Evolutionary conservation across 2,329 filamentous ascomycete genomes (phyloP), one percentile per base, ranked within the genome.

Genomic region (Sporothrix variecibatus): DNA sequence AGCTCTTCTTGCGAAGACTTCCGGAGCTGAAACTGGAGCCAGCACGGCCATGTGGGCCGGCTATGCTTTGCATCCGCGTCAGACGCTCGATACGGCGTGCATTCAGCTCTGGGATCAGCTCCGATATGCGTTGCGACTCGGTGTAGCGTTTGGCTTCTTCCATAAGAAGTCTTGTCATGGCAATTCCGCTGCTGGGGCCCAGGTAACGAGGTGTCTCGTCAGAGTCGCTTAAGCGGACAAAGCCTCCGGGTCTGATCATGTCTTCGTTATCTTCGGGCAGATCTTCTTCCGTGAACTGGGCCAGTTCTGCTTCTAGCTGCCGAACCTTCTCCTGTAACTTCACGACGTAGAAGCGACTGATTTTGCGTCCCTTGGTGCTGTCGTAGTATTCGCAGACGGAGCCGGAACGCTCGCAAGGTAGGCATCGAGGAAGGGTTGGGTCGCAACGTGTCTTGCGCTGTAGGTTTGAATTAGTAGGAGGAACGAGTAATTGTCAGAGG

Each of bases 371-470:
- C 82, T 95, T 96, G 71, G 92, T 88, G 40, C 94, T 94, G 83
- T 99, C 96, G 82, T 93, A 97, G 84, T 98, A 99, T 81, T 98
- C 95, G 87, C 96, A 99, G 75, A 91, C 89, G 40, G 94, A 94
- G 79, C 95, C 95, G 76, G 94, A 95, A 78, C 95, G 90, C 84
- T 98, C 94, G 85, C 96, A 99, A 28, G 95, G 95, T 23, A 94
- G 89, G 83, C 96, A 99, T 80, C 93, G 92, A 56, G 96, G 96
- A 28, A 99, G 89, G 17, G 93, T 93, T 3, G 96, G 93, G 83
- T 98, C 96, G 85, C 96, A 99, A 86, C 94, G 89, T 51, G 95
- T 98, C 87, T 99, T 99, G 79, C 95, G 91, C 95, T 97, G 80
- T 12, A 71, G 12, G n/a, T n/a, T n/a, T 1, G 58, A 43, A 20